Conservation (phyloP, 2,329 filamentous ascomycete genomes). For the Piedraia hortae region DNA sequence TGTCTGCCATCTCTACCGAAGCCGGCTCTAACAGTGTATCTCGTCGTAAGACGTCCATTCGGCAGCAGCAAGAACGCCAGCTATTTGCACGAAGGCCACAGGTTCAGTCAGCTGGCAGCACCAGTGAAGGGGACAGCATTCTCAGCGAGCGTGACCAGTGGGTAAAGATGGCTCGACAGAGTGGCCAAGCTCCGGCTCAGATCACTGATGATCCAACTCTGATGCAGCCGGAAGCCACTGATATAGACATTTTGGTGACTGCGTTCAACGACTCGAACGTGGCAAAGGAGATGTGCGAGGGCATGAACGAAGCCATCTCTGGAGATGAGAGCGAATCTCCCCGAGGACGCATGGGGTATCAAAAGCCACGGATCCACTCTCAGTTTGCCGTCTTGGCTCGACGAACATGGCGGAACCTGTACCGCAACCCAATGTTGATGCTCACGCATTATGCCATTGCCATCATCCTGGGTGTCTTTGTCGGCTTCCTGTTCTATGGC, state of each 20-base stretch:
- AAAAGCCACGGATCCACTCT: slow-evolving; percentile 46
- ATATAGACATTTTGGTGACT: slow-evolving; percentile 54
- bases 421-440: slow-evolving; percentile 95
- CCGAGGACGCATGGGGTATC: slow-evolving; percentile 40
- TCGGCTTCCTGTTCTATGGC: slow-evolving; percentile 87
- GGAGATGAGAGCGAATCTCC: slow-evolving; percentile 31
- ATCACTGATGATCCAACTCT: slow-evolving; percentile 23
- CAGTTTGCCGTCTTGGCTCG: slow-evolving; percentile 78
- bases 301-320: slow-evolving; percentile 35
- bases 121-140: slow-evolving; percentile 26
- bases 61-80: slow-evolving; percentile 63
- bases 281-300: slow-evolving; percentile 39
- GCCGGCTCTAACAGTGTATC: slow-evolving; percentile 21
- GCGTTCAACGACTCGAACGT: slow-evolving; percentile 58
- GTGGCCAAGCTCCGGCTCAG: slow-evolving; percentile 24
- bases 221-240: slow-evolving; percentile 22
- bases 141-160: slow-evolving; percentile 20
- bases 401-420: slow-evolving; percentile 89
- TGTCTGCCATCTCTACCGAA: slow-evolving; percentile 41
- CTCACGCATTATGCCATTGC: slow-evolving; percentile 94
- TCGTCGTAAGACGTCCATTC: slow-evolving; percentile 55
- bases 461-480: slow-evolving; percentile 77
- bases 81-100: slow-evolving; percentile 57
- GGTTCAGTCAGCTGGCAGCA: slow-evolving; percentile 20
- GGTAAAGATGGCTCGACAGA: slow-evolving; percentile 29